Conservation (phyloP, 495 filamentous ascomycete species). For the Diplogelasinospora grovesii region DNA sequence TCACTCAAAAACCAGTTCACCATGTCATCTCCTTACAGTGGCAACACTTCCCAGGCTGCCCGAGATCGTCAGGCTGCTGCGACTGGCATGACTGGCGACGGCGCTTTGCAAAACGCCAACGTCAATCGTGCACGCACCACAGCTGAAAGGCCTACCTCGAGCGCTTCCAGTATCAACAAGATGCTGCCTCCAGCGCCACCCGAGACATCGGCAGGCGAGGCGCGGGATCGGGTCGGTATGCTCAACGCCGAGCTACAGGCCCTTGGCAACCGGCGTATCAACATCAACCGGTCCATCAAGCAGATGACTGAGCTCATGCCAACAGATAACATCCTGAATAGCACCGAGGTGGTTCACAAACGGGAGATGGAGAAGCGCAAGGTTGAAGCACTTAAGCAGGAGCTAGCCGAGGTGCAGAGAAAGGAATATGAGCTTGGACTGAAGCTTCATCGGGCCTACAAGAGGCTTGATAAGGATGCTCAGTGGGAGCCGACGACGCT, state of each 20-base stretch:
- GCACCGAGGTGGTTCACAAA: conserved; percentile 36
- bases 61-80: conserved; percentile 10
- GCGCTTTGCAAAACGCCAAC: conserved; percentile 2
- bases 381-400: conserved; percentile 59
- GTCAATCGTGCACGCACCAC: conserved; percentile 12
- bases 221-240: conserved; percentile 55
- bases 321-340: conserved; percentile 41
- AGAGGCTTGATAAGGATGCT: conserved; percentile 58
- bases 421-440: conserved; percentile 84
- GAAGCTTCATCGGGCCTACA: conserved; percentile 74
- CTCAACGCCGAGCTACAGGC: conserved; percentile 62
- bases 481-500: conserved; percentile 62
- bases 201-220: conserved; percentile 38
- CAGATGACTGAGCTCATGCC: conserved; percentile 64
- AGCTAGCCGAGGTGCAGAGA: conserved; percentile 70
- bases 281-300: conserved; percentile 62
- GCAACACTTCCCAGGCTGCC: conserved; percentile 13
- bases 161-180: conserved; percentile 41
- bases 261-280: conserved; percentile 58
- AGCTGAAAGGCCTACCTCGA: conserved; percentile 18
- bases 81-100: too few species aligned
- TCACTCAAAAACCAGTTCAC: conserved; percentile 21
- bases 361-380: conserved; percentile 66
- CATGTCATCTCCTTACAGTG: conserved; percentile 11
- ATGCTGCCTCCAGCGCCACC: conserved; percentile 52